Conservation (phyloP, 139 green algal genomes). For the Medakamo hakoo region DNA sequence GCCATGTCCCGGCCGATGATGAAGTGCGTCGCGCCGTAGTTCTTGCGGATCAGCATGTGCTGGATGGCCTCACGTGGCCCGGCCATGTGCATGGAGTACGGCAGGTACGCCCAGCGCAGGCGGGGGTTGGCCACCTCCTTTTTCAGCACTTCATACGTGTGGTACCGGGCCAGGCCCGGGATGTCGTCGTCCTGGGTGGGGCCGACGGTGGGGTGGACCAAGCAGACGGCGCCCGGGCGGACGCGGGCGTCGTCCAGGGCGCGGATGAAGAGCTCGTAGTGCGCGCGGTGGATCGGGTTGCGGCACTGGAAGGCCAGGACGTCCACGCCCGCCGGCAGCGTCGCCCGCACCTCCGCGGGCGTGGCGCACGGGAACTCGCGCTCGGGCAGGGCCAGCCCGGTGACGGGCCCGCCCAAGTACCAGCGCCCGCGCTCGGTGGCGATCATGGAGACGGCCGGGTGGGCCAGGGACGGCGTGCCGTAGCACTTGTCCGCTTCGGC, state of each 20-base stretch:
- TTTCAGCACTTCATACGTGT: constrained; percentile 89
- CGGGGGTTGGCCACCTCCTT: constrained; percentile 55
- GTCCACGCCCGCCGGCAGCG: constrained; percentile 50
- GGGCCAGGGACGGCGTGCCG: constrained; percentile 73
- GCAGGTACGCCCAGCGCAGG: constrained; percentile 82
- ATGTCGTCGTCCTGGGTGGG: constrained; percentile 54
- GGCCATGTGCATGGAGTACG: constrained; percentile 93
- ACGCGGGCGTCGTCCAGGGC: constrained; percentile 70
- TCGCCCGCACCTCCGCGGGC: constrained; percentile 44
- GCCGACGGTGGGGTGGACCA: constrained; percentile 81
- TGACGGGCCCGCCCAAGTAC: constrained; percentile 30
- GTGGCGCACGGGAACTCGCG: constrained; percentile 70
- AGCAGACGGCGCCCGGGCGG: constrained; percentile 41
- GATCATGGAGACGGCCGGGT: constrained; percentile 87
- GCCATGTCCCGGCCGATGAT: constrained; percentile 93
- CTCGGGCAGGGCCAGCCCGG: constrained; percentile 60
- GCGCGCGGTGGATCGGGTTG: constrained; percentile 82
- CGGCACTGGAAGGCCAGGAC: constrained; percentile 91
- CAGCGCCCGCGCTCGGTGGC: constrained; percentile 62
- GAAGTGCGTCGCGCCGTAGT: constrained; percentile 94
- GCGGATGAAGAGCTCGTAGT: constrained; percentile 88
- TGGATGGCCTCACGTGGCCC: constrained; percentile 82
- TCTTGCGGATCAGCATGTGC: constrained; percentile 92
- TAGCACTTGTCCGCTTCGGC: constrained; percentile 65
- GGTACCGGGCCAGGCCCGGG: constrained; percentile 25